These are phyloP conservation scores for Vaucheria bursata DNA, from an alignment of 352 stramenopile genomes.

Conservation along the genomic window DNA sequence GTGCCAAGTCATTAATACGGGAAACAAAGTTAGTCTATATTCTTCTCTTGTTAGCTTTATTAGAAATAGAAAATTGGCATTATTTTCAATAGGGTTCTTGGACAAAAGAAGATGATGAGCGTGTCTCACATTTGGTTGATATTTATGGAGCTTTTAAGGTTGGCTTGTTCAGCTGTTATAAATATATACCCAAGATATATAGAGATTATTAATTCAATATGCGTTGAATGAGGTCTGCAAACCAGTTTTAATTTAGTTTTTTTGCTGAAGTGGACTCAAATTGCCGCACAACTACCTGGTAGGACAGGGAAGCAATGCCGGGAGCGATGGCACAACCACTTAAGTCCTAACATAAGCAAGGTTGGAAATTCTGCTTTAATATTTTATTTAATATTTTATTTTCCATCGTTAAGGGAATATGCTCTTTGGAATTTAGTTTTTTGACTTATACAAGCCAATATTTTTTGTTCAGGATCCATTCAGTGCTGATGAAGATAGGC, in stretches of 20 bases:
- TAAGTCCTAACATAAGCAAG: conserved; percentile 60
- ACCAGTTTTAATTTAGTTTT: too few relatives aligned
- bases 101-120: conserved; percentile 41
- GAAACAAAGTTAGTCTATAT: conserved; percentile 25
- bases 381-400: conserved; percentile 54
- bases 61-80: neutral
- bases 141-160: conserved; percentile 39
- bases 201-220: too few relatives aligned
- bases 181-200: too few relatives aligned
- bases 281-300: conserved; percentile 55
- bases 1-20: conserved; percentile 81
- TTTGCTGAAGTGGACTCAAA: conserved; percentile 42
- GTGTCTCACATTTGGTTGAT: conserved; percentile 34
- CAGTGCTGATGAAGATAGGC: neutral
- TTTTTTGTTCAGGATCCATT: neutral
- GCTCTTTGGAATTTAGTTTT: neutral
- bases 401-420: neutral
- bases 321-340: conserved; percentile 75
- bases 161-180: too few relatives aligned
- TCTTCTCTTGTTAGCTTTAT: neutral
- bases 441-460: neutral
- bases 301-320: conserved; percentile 55
- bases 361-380: too few relatives aligned
- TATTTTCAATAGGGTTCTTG: conserved; percentile 29
- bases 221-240: too few relatives aligned